A percentile compares a stretch with the other conserved stretches of the same genome.
These are phyloP conservation scores for Rutidosis leptorrhynchoides DNA, from an alignment of 129 eudicot species.

Conservation along the genomic window DNA sequence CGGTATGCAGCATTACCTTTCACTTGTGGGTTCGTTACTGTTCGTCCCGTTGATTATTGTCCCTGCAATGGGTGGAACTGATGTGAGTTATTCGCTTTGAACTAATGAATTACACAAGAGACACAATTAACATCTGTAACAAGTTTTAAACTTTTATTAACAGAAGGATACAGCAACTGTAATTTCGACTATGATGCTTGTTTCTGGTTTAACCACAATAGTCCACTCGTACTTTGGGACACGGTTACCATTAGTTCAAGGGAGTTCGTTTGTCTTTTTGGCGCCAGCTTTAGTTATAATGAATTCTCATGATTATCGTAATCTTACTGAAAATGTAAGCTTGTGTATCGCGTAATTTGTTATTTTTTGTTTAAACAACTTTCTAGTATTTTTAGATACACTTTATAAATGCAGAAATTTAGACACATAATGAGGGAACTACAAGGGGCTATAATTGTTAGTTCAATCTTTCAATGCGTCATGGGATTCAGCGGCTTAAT, in stretches of 20 bases:
- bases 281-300: constrained; percentile 86
- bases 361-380: constrained; percentile 1
- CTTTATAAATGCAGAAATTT: constrained; percentile 58
- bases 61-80: constrained; percentile 96
- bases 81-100: constrained; percentile 49
- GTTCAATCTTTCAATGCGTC: constrained; percentile 77
- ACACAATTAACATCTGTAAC: constrained; percentile 5
- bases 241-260: constrained; percentile 94
- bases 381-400: constrained; percentile 20
- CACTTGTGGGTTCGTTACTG: constrained; percentile 83
- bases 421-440: constrained; percentile 91
- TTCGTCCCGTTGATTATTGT: constrained; percentile 71
- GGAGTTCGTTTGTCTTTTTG: constrained; percentile 90
- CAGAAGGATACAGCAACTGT: constrained; percentile 92
- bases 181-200: constrained; percentile 75
- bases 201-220: constrained; percentile 81
- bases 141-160: constrained; percentile 9
- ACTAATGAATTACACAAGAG: background rate
- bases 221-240: constrained; percentile 81
- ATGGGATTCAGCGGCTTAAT: constrained; percentile 88
- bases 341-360: background rate
- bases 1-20: constrained; percentile 84
- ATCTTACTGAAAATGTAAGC: constrained; percentile 87
- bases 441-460: constrained; percentile 89
- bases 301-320: constrained; percentile 74